Conservation (phyloP, 495 filamentous ascomycete genomes). For the Aspergillus biplanus region DNA sequence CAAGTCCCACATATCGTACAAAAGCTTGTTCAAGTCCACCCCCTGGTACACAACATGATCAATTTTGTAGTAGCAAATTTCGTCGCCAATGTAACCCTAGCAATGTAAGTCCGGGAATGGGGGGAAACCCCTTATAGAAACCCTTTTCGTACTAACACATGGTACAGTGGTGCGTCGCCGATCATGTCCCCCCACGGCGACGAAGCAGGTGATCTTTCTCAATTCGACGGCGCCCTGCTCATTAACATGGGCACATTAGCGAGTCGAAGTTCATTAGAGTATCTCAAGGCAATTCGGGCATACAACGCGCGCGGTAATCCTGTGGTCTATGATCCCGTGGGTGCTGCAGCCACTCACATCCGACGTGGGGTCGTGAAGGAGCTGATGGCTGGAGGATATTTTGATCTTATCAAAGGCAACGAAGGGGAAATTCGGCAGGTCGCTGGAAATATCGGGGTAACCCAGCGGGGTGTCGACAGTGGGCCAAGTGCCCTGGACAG, state of each 20-base stretch:
- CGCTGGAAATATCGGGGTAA: constrained; percentile 52
- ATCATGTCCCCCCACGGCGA: constrained; percentile 91
- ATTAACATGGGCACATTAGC: constrained; percentile 95
- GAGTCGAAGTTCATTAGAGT: constrained; percentile 69
- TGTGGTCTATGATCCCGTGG: constrained; percentile 88
- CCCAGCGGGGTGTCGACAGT: constrained; percentile 89
- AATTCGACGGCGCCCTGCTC: constrained; percentile 69
- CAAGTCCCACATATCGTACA: constrained; percentile 60
- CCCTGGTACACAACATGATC: constrained; percentile 95
- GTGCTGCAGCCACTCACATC: constrained; percentile 79
- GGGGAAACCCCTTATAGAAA: not conserved
- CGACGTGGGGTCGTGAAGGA: constrained; percentile 70
- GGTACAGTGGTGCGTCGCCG: constrained; percentile 71
- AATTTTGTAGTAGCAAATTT: constrained; percentile 94
- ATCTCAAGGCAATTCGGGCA: constrained; percentile 66
- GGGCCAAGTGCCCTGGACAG: constrained; percentile 58
- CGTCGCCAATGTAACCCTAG: constrained; percentile 84
- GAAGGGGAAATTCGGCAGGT: constrained; percentile 86
- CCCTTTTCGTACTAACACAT: constrained; percentile 1
- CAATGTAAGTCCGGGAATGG: constrained; percentile 52
- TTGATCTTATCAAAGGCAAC: constrained; percentile 93
- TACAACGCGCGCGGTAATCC: constrained; percentile 78
- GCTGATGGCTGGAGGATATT: constrained; percentile 75
- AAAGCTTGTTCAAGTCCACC: constrained; percentile 61
- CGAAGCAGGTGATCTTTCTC: constrained; percentile 78